phyloP scores from a whole-genome alignment of 2,329 filamentous ascomycete species.

The Diaporthe caulivora region DNA sequence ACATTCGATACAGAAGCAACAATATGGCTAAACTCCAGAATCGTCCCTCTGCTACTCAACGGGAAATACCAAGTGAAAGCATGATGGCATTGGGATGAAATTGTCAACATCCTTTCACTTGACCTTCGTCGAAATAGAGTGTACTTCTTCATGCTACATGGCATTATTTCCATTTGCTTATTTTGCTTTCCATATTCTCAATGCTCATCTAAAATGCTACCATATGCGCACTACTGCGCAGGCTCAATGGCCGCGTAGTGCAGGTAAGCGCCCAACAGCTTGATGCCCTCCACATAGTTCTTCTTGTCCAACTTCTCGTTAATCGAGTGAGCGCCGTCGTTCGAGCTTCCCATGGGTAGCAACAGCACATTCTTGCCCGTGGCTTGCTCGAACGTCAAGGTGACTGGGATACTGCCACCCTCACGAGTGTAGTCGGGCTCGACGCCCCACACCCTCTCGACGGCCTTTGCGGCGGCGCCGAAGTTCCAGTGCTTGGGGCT shows the following conservation, averaged over 20 bases:
- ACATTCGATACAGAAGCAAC: background rate
- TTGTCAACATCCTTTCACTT: background rate
- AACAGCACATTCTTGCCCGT: constrained; percentile 98
- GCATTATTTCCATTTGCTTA: background rate
- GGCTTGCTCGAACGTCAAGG: constrained; percentile 95
- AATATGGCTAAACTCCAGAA: background rate
- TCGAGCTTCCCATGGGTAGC: constrained; percentile 96
- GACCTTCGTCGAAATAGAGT: background rate
- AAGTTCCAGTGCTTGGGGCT: constrained; percentile 99
- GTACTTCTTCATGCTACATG: background rate
- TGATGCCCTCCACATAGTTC: constrained; percentile 99
- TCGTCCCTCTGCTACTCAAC: background rate
- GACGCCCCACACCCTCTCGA: constrained; percentile 93
- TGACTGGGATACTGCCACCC: constrained; percentile 97
- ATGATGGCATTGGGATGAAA: background rate
- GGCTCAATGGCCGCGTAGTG: constrained; percentile 96
- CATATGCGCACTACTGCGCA: constrained; percentile 45
- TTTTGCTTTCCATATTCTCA: background rate
- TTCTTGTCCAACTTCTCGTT: constrained; percentile 98
- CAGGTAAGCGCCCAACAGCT: constrained; percentile 93
- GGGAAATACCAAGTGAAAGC: background rate
- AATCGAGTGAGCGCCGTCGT: constrained; percentile 95
- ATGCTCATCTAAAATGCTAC: background rate
- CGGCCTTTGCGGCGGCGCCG: constrained; percentile 92
- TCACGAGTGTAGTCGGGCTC: constrained; percentile 96